Evolutionary conservation across 2,329 filamentous ascomycete species (phyloP), one percentile per base, ranked within the genome.

Genomic region (Colletotrichum phormii): DNA sequence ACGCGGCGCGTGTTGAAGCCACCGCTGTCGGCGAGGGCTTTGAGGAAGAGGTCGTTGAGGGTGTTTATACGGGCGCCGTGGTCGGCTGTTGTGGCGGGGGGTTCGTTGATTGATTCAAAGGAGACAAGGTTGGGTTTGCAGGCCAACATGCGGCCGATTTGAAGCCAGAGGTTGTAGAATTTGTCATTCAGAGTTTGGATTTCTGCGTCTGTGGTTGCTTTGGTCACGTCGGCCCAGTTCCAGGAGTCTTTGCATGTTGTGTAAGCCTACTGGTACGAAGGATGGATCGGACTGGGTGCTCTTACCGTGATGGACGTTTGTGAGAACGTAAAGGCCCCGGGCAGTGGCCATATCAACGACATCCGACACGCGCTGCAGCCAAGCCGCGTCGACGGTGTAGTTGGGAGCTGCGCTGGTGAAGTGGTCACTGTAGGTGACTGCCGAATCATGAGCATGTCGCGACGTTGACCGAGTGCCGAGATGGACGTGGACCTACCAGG

Each of bases 81-180:
- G 24, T 82, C 84, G 4, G 84, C 83, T 0, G 85, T 89, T 0
- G 85, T 84, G 54, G 86, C 88, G 0, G 88, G 85, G 0, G 89
- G 87, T 76, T 91, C 89, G 72, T 91, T 91, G 76, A 91, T 88
- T 1, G 89, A 83, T 76, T 91, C 89, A 66, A 91, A 88, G 1
- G 88, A 86, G 3, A 91, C 84, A 18, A 82, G 79, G 33, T 84
- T 85, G 1, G 87, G 85, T 77, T 89, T 89, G 80, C 88, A 90
- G 1, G 83, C 87, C 29, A 91, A 80, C 71, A 86, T 86, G 4
- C 81, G 82, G 12, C 84, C 89, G 74, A 91, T 89, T 76, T 91
- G 89, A 26, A 85, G 81, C 90, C 89, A 91, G 2, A 90, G 82
- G 11, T 82, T 81, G 31, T 86, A 85, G 72, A 91, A 88, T 73